These are phyloP conservation scores for Micractinium conductrix DNA, from an alignment of 139 green algal genomes.

Conservation along the genomic window DNA sequence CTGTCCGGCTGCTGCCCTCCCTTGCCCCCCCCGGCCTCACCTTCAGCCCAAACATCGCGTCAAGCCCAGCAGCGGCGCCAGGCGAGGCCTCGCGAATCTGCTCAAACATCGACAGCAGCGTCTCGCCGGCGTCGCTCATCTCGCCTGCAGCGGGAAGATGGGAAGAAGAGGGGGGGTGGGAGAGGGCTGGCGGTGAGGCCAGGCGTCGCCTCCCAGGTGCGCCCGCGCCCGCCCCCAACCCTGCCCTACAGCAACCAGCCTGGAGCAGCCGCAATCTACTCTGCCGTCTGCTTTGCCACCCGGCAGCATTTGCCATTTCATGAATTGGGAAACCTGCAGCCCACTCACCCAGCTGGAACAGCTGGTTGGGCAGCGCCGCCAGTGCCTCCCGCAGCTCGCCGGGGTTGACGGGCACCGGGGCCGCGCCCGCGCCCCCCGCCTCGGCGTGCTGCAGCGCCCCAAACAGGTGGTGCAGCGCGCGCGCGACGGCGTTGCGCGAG, in stretches of 20 bases:
- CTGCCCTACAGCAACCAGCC: no score
- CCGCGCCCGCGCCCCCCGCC: no score
- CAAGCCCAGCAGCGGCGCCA: neutral
- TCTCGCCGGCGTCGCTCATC: slow-evolving; percentile 55
- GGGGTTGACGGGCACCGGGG: slow-evolving; percentile 56
- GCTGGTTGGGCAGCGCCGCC: slow-evolving; percentile 39
- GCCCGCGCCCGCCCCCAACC: no score
- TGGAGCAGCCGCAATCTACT: no score
- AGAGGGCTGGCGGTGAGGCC: neutral
- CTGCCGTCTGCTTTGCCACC: no score
- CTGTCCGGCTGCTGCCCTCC: no score
- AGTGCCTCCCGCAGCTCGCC: slow-evolving; percentile 71
- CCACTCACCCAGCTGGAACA: slow-evolving; percentile 15
- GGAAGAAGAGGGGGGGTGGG: neutral
- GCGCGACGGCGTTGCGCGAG: slow-evolving; percentile 49
- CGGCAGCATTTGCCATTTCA: no score
- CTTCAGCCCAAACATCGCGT: neutral
- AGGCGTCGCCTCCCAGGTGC: no score
- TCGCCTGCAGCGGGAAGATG: slow-evolving; percentile 39
- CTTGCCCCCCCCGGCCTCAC: no score
- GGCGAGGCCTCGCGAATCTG: neutral
- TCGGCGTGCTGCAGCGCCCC: slow-evolving; percentile 33
- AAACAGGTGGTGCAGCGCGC: slow-evolving; percentile 64
- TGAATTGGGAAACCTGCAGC: no score
- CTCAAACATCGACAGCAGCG: slow-evolving; percentile 43